These are phyloP conservation scores for Scopulariopsis brevicaulis DNA, from an alignment of 2,329 filamentous ascomycete genomes.

Conservation along the genomic window DNA sequence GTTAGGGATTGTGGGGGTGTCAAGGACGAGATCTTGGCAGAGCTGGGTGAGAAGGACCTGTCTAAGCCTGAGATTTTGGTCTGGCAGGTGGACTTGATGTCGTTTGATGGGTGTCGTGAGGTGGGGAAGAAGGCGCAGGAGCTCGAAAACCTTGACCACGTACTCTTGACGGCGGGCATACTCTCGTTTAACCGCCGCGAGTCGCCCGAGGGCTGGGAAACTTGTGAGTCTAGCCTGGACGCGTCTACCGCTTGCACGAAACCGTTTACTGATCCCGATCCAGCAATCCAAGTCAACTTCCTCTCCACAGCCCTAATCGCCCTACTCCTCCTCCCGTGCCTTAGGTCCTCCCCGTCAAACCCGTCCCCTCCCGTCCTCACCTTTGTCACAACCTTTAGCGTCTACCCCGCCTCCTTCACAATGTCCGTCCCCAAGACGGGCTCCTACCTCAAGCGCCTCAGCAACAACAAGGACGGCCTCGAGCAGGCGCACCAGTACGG, in stretches of 20 bases:
- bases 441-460: slow-evolving; percentile 21
- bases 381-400: slow-evolving; percentile 24
- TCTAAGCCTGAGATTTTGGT: slow-evolving; percentile 18
- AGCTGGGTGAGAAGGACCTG: slow-evolving; percentile 13
- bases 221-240: slow-evolving; percentile 13
- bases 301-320: slow-evolving; percentile 20
- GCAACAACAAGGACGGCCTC: slow-evolving; percentile 22
- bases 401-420: slow-evolving; percentile 24
- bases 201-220: slow-evolving; percentile 26
- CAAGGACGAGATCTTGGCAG: slow-evolving; percentile 20
- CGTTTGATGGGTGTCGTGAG: slow-evolving; percentile 19
- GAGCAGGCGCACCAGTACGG: slow-evolving; percentile 24
- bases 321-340: slow-evolving; percentile 19
- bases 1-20: slow-evolving; percentile 19
- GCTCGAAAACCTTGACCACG: slow-evolving; percentile 20
- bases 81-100: slow-evolving; percentile 24
- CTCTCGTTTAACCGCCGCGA: slow-evolving; percentile 20
- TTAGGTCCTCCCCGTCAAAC: slow-evolving; percentile 19
- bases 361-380: slow-evolving; percentile 21
- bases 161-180: slow-evolving; percentile 23
- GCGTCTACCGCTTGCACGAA: neutral
- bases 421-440: slow-evolving; percentile 18
- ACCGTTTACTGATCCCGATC: neutral
- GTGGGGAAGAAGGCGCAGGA: slow-evolving; percentile 15
- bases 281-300: slow-evolving; percentile 24